Percentiles rank a stretch among this genome's conserved stretches.
phyloP scores from a whole-genome alignment of 192 early-diverging fungal genomes.

The Podila verticillata region DNA sequence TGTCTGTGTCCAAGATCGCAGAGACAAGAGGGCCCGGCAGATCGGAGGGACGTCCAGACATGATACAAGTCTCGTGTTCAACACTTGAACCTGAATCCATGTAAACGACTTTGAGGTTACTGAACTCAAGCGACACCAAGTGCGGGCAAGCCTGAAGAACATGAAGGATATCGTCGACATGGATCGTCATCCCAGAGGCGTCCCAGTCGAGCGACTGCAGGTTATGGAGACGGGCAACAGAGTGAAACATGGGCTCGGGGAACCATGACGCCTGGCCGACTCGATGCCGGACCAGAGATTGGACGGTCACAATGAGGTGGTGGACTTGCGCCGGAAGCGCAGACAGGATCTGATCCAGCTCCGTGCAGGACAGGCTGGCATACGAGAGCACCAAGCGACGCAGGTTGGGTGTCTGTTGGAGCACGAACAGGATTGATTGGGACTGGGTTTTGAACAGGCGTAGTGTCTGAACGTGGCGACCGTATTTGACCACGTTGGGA shows the following conservation, averaged over 20 bases:
- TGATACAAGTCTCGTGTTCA: background rate
- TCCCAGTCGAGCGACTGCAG: background rate
- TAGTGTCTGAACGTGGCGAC: background rate
- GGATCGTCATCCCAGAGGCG: background rate
- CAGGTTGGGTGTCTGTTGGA: background rate
- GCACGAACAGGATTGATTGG: background rate
- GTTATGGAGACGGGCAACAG: background rate
- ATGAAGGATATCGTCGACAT: slow-evolving; percentile 2
- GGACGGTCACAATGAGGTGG: background rate
- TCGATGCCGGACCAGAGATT: background rate
- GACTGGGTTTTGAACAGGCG: background rate
- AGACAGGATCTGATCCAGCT: background rate
- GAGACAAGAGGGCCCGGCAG: background rate
- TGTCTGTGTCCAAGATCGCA: background rate
- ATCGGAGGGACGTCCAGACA: background rate
- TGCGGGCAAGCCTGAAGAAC: background rate
- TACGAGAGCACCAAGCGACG: background rate
- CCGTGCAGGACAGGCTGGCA: background rate
- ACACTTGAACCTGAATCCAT: background rate
- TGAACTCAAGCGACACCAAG: background rate
- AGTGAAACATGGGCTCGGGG: background rate
- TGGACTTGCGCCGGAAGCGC: background rate
- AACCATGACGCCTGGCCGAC: background rate
- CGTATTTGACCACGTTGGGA: background rate
- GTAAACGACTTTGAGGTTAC: background rate